Evolutionary conservation across 345 rosid species (phyloP).

Genomic region (Syzygium aromaticum): DNA sequence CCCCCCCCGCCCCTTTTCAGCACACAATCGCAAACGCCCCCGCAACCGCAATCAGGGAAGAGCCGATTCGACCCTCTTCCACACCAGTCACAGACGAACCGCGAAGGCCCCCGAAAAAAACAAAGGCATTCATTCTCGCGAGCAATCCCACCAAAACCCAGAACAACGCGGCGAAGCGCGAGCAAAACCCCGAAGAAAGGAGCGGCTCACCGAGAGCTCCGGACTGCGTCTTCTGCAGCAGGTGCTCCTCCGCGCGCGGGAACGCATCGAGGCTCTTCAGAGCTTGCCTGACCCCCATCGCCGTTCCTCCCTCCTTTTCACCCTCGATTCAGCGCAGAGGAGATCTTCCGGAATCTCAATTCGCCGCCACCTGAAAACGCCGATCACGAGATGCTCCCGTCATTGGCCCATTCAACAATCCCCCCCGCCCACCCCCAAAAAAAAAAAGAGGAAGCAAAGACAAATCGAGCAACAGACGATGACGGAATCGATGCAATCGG

Average conservation of each 20-base stretch:
- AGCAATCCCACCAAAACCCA: neutral
- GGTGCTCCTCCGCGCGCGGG: constrained; percentile 95
- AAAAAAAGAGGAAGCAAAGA: neutral
- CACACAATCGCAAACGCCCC: neutral
- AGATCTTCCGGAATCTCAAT: neutral
- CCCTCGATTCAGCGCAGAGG: neutral
- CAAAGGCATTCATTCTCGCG: neutral
- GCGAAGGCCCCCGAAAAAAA: no score
- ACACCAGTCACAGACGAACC: neutral
- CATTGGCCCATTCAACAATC: neutral
- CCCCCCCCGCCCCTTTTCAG: no score
- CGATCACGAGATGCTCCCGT: neutral
- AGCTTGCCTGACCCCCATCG: constrained; percentile 82
- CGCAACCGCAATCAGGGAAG: neutral
- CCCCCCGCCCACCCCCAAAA: neutral
- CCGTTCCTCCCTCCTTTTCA: neutral
- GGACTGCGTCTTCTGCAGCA: constrained; percentile 84
- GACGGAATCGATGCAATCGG: neutral
- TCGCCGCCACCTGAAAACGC: neutral
- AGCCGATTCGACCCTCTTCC: neutral
- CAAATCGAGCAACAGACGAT: neutral
- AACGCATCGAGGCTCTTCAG: constrained; percentile 84
- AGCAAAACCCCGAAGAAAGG: no score
- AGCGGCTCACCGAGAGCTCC: constrained; percentile 86
- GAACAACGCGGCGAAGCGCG: neutral